phyloP scores from a whole-genome alignment of 768 basidiomycete species.

The Termitomyces sp. region DNA sequence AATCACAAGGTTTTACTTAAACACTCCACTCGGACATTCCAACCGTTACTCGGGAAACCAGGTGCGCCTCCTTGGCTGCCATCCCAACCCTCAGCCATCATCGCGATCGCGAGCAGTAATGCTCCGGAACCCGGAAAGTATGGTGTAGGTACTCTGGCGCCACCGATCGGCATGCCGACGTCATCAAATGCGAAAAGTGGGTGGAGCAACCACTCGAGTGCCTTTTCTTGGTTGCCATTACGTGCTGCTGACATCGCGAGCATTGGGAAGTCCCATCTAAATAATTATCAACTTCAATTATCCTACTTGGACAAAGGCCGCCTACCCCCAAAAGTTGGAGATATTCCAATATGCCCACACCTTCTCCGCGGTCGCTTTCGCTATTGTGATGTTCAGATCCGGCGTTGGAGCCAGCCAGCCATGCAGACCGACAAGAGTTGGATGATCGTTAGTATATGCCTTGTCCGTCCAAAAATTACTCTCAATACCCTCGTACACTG shows the following conservation, averaged over 20 bases:
- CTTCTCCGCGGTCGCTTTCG: slow-evolving; percentile 48
- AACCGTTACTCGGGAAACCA: slow-evolving; percentile 26
- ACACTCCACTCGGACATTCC: slow-evolving; percentile 23
- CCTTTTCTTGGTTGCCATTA: slow-evolving; percentile 43
- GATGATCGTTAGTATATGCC: slow-evolving; percentile 53
- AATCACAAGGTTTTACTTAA: slow-evolving; percentile 17
- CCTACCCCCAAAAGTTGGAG: slow-evolving; percentile 51
- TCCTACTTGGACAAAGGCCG: background rate
- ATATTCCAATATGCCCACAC: slow-evolving; percentile 54
- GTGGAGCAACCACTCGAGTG: slow-evolving; percentile 52
- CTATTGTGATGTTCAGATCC: slow-evolving; percentile 42
- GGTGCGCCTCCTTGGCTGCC: slow-evolving; percentile 20
- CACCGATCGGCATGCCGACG: slow-evolving; percentile 57
- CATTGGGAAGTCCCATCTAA: slow-evolving; percentile 59
- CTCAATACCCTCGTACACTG: slow-evolving; percentile 53
- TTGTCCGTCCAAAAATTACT: slow-evolving; percentile 49
- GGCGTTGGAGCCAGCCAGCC: slow-evolving; percentile 55
- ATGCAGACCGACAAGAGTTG: slow-evolving; percentile 50
- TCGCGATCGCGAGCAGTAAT: slow-evolving; percentile 48
- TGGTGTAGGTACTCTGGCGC: slow-evolving; percentile 50
- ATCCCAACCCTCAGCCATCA: slow-evolving; percentile 63
- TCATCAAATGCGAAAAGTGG: slow-evolving; percentile 57
- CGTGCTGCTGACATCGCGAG: slow-evolving; percentile 61
- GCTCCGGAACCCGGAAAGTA: slow-evolving; percentile 58
- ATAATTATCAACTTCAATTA: background rate